Percentiles rank a stretch among this genome's conserved stretches.
phyloP scores from a whole-genome alignment of 139 green algal species.

The Coccomyxa sp. region DNA sequence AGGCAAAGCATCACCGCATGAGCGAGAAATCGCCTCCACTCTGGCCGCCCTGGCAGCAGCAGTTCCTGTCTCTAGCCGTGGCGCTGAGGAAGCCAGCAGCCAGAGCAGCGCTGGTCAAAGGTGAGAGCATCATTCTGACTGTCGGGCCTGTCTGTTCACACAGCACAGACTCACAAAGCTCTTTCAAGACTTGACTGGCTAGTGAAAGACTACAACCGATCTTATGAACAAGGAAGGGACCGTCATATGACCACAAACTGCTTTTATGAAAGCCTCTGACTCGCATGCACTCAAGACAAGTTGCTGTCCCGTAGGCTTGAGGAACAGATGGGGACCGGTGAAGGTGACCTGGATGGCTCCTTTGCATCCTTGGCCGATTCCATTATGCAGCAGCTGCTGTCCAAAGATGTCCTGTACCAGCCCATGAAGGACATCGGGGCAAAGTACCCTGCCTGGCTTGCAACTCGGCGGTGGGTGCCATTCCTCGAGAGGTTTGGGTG shows the following conservation, averaged over 20 bases:
- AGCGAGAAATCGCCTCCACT: not conserved
- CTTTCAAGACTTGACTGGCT: too few species aligned
- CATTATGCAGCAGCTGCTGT: slow-evolving; percentile 83
- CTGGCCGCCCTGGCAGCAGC: not conserved
- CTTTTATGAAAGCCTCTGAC: too few species aligned
- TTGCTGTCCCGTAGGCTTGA: not conserved
- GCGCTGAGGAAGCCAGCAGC: too few species aligned
- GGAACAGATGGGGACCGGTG: slow-evolving; percentile 4
- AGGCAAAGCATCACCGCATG: not conserved
- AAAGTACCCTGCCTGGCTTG: slow-evolving; percentile 78
- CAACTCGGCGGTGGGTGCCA: slow-evolving; percentile 23
- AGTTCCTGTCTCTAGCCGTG: not conserved
- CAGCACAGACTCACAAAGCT: too few species aligned
- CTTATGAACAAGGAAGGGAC: too few species aligned
- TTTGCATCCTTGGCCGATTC: slow-evolving; percentile 65
- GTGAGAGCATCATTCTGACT: too few species aligned
- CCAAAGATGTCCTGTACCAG: slow-evolving; percentile 83
- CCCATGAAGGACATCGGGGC: slow-evolving; percentile 81
- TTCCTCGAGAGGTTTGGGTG: not conserved
- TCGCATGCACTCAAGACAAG: too few species aligned
- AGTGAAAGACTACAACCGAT: too few species aligned
- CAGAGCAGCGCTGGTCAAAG: too few species aligned
- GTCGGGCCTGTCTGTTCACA: too few species aligned
- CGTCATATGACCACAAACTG: too few species aligned
- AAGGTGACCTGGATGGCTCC: slow-evolving; percentile 14